phyloP scores from a whole-genome alignment of 305 asterid genomes.

The Ruellia speciosa region DNA sequence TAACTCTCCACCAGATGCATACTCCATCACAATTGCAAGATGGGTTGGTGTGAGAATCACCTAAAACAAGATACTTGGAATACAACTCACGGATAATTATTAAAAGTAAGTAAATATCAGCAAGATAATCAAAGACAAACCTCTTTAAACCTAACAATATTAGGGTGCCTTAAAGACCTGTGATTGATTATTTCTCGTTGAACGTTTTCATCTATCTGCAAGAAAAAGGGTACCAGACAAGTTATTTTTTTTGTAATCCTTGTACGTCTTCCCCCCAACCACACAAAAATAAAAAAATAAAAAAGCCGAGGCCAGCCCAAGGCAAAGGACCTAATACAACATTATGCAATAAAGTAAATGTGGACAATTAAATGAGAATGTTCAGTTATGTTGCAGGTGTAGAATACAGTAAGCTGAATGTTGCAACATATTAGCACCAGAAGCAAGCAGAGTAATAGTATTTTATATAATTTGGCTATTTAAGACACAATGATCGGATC shows the following conservation, averaged over 20 bases:
- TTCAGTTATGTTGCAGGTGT: neutral
- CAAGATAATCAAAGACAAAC: slow-evolving; percentile 28
- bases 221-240: slow-evolving; percentile 14
- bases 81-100: slow-evolving; percentile 6
- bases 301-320: neutral
- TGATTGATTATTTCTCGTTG: slow-evolving; percentile 78
- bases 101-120: slow-evolving; percentile 5
- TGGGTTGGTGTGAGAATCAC: slow-evolving; percentile 85
- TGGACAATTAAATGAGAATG: slow-evolving; percentile 9
- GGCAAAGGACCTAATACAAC: slow-evolving; percentile 7
- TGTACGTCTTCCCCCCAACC: no score
- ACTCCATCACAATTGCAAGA: slow-evolving; percentile 92
- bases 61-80: slow-evolving; percentile 28
- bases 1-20: slow-evolving; percentile 91
- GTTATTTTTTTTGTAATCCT: neutral
- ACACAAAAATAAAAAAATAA: no score
- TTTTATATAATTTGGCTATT: slow-evolving; percentile 1
- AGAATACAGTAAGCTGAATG: neutral
- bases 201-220: slow-evolving; percentile 82
- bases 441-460: neutral
- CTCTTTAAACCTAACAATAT: slow-evolving; percentile 76
- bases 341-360: neutral
- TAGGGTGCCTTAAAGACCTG: slow-evolving; percentile 78
- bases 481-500: neutral
- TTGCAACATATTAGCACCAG: neutral